Percentiles rank a stretch among this genome's conserved stretches.
phyloP scores from a whole-genome alignment of 352 stramenopile genomes.

The Pythium vanterpoolii region DNA sequence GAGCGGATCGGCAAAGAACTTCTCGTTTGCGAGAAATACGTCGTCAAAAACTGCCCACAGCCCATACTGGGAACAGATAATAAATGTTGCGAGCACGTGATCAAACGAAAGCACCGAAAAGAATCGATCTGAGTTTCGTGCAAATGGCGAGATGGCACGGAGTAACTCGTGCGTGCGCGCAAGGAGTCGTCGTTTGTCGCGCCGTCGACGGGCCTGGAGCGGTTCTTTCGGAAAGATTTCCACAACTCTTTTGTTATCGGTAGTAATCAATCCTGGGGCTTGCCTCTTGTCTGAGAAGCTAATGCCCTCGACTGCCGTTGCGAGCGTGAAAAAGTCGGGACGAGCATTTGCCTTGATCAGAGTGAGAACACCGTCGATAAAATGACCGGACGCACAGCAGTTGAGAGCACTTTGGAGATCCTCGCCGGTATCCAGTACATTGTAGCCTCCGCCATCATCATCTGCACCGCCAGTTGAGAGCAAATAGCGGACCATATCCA shows the following conservation, averaged over 20 bases:
- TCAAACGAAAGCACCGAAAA: conserved; percentile 43
- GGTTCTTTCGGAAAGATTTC: conserved; percentile 1
- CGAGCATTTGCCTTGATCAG: conserved; percentile 31
- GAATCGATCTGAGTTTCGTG: conserved; percentile 33
- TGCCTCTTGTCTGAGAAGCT: conserved; percentile 16
- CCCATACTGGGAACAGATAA: conserved; percentile 42
- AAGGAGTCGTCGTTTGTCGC: conserved; percentile 25
- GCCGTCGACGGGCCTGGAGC: background rate
- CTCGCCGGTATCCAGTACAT: conserved; percentile 26
- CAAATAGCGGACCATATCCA: conserved; percentile 37
- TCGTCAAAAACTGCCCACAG: conserved; percentile 46
- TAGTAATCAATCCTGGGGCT: no score
- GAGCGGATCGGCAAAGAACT: conserved; percentile 32
- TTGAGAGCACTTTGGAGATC: conserved; percentile 43
- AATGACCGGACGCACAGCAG: conserved; percentile 33
- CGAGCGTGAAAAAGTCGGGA: conserved; percentile 35
- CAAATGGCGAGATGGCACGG: conserved; percentile 23
- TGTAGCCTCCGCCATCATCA: conserved; percentile 40
- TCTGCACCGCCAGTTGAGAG: conserved; percentile 17
- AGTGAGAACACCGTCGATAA: conserved; percentile 38
- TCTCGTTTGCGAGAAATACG: conserved; percentile 37
- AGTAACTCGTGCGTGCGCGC: conserved; percentile 26
- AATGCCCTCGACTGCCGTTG: conserved; percentile 32
- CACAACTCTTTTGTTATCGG: background rate
- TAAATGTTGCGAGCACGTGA: conserved; percentile 36